Conservation (phyloP, 441 rosid genomes). For the Caryocar brasiliense region DNA sequence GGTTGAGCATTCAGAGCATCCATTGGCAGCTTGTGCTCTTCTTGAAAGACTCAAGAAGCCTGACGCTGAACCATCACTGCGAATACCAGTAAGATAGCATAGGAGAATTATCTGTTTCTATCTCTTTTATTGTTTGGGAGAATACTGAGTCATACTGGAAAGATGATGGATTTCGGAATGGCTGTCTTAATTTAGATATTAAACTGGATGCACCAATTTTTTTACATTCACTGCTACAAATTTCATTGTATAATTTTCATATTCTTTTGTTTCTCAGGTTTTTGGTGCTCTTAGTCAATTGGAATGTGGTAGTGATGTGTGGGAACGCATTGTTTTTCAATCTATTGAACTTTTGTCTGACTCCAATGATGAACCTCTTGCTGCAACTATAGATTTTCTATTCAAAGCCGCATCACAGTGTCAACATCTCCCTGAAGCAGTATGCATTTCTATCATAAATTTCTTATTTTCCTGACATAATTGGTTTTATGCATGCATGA, state of each 20-base stretch:
- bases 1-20: constrained; percentile 95
- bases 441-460: too few relatives aligned
- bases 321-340: constrained; percentile 70
- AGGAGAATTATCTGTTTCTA: constrained; percentile 1
- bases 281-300: constrained; percentile 82
- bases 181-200: constrained; percentile 6
- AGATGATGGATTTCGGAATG: constrained; percentile 4
- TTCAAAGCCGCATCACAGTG: constrained; percentile 87
- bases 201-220: neutral
- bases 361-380: constrained; percentile 71
- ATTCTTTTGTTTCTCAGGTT: constrained; percentile 40
- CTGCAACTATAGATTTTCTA: constrained; percentile 73
- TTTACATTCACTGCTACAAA: neutral
- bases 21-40: constrained; percentile 81
- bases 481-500: too few relatives aligned
- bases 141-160: neutral
- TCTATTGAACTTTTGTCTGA: constrained; percentile 65
- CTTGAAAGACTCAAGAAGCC: constrained; percentile 79
- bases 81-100: constrained; percentile 65
- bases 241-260: constrained; percentile 3
- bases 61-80: constrained; percentile 75
- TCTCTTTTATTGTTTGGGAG: neutral
- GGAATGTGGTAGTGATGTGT: constrained; percentile 76
- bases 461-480: too few relatives aligned
- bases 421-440: constrained; percentile 91